Evolutionary conservation across 140 eudicot species (phyloP).

Genomic region (Stevia rebaudiana): DNA sequence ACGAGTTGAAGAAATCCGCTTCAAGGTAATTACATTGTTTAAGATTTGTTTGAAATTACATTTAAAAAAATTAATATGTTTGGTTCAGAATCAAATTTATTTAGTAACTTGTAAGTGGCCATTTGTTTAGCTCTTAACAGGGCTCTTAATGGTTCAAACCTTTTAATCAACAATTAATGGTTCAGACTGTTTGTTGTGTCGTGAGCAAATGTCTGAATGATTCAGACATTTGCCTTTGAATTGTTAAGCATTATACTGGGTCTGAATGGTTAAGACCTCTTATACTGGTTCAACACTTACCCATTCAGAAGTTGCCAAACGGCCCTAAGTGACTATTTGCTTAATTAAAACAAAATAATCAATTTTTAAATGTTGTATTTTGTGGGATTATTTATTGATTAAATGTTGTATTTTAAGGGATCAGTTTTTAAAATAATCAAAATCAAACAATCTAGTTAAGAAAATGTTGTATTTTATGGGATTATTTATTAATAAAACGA

Average conservation of each 20-base stretch:
- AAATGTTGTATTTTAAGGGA: not conserved
- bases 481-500: not conserved
- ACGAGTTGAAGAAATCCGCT: slow-evolving; percentile 78
- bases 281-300: too few species aligned
- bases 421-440: not conserved
- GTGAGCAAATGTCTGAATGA: too few species aligned
- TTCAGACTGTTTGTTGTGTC: too few species aligned
- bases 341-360: not conserved
- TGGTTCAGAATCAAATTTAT: not conserved
- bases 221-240: too few species aligned
- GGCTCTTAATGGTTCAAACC: too few species aligned
- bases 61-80: not conserved
- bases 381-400: not conserved
- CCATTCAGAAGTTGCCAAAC: too few species aligned
- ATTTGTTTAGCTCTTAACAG: too few species aligned
- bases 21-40: slow-evolving; percentile 44
- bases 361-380: not conserved
- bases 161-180: too few species aligned
- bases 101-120: too few species aligned
- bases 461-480: not conserved
- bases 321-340: not conserved
- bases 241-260: too few species aligned
- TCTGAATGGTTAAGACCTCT: too few species aligned
- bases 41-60: not conserved
- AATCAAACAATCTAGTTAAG: too few species aligned